Conservation (phyloP, 495 filamentous ascomycete species). For the Penicillium egyptiacum region DNA sequence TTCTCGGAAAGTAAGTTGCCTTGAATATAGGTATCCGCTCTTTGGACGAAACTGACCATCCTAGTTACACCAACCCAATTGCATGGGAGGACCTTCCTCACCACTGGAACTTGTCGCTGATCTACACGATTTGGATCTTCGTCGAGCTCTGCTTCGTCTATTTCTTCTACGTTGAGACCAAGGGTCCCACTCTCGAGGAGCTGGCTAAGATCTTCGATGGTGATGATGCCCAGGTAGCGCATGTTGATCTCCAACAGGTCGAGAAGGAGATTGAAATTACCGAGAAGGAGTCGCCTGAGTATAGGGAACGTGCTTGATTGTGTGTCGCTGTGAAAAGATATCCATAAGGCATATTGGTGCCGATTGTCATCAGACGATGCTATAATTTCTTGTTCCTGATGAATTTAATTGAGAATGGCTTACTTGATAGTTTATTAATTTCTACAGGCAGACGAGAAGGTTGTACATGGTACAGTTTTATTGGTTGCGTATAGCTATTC, state of each 20-base stretch:
- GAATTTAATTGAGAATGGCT: not conserved
- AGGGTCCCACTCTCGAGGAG: conserved; percentile 63
- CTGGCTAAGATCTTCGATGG: conserved; percentile 61
- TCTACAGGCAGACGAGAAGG: too few species aligned
- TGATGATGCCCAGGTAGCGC: conserved; percentile 48
- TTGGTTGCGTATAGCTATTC: too few species aligned
- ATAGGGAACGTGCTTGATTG: conserved; percentile 8
- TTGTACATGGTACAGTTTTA: too few species aligned
- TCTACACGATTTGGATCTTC: conserved; percentile 61
- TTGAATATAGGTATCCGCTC: not conserved
- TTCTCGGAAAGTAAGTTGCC: conserved; percentile 49
- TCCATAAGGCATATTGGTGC: not conserved
- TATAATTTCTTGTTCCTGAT: conserved; percentile 1
- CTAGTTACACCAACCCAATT: conserved; percentile 50
- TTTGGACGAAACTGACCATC: conserved; percentile 1
- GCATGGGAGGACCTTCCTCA: conserved; percentile 52
- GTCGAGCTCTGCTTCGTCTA: conserved; percentile 58
- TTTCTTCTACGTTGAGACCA: conserved; percentile 65
- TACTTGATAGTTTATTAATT: not conserved
- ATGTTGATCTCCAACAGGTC: conserved; percentile 19
- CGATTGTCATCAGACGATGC: not conserved
- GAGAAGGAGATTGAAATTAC: conserved; percentile 18
- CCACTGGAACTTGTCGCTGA: conserved; percentile 57
- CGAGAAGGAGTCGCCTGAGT: conserved; percentile 2
- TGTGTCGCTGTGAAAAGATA: not conserved